Conservation (phyloP, 2,329 filamentous ascomycete species). For the Dothideomycetes sp. region DNA sequence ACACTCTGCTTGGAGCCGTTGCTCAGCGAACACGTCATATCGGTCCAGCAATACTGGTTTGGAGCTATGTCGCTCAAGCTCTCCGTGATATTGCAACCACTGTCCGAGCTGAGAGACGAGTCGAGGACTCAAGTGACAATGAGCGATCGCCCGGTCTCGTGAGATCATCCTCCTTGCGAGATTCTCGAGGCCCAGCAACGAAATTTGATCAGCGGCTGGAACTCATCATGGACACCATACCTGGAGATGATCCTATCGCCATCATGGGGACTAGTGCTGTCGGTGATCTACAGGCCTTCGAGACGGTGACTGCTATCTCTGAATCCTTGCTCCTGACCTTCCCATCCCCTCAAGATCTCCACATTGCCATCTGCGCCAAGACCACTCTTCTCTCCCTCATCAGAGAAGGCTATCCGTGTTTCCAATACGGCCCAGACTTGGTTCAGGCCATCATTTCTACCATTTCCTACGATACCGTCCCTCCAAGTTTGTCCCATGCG, state of each 20-base stretch:
- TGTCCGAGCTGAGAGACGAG: constrained; percentile 40
- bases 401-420: constrained; percentile 52
- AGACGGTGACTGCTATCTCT: constrained; percentile 34
- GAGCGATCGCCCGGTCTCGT: constrained; percentile 2
- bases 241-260: constrained; percentile 35
- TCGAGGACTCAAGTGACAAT: constrained; percentile 10
- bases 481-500: constrained; percentile 4
- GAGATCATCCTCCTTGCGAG: constrained; percentile 1
- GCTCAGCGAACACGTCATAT: constrained; percentile 36
- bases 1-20: constrained; percentile 53
- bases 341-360: constrained; percentile 34
- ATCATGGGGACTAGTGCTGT: constrained; percentile 37
- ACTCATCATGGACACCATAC: constrained; percentile 26
- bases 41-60: constrained; percentile 66
- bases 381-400: constrained; percentile 59
- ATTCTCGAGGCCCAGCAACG: background rate
- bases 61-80: constrained; percentile 64
- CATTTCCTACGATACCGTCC: constrained; percentile 27
- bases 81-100: constrained; percentile 51
- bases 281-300: constrained; percentile 36
- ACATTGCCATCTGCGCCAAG: constrained; percentile 54
- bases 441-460: constrained; percentile 56
- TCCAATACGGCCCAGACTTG: constrained; percentile 64
- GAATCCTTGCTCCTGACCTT: constrained; percentile 35
- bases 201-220: constrained; percentile 22